These are phyloP conservation scores for Aureobasidium sp. DNA, from an alignment of 2,329 filamentous ascomycete genomes.

Conservation along the genomic window DNA sequence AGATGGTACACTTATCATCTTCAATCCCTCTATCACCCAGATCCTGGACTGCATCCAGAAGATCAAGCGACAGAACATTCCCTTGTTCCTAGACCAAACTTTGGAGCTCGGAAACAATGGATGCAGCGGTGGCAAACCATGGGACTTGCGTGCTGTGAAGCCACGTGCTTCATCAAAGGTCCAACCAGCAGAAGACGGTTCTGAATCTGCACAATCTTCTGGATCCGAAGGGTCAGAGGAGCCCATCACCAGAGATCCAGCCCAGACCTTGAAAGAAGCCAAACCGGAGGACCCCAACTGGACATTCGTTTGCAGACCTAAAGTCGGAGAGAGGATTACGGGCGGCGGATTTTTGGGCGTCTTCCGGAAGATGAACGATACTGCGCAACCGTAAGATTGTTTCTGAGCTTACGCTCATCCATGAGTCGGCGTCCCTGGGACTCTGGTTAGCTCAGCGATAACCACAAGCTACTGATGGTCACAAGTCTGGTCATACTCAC, in stretches of 20 bases:
- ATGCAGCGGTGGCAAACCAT: constrained; percentile 51
- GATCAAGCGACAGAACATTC: constrained; percentile 48
- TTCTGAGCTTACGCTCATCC: not conserved
- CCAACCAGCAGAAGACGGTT: not conserved
- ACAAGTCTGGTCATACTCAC: too few relatives aligned
- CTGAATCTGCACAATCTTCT: constrained; percentile 6
- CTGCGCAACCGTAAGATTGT: not conserved
- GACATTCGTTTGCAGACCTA: constrained; percentile 33
- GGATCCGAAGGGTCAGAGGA: not conserved
- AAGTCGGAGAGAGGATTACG: constrained; percentile 32
- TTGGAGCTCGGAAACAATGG: constrained; percentile 49
- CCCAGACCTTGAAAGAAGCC: not conserved
- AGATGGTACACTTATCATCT: constrained; percentile 61
- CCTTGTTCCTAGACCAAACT: constrained; percentile 52
- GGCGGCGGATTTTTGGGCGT: constrained; percentile 35
- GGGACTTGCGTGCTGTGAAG: constrained; percentile 53
- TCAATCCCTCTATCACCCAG: constrained; percentile 72
- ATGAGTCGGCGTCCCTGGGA: not conserved
- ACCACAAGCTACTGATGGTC: not conserved
- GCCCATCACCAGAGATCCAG: not conserved
- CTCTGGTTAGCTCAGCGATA: not conserved
- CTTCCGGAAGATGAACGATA: constrained; percentile 25
- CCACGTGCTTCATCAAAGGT: constrained; percentile 28
- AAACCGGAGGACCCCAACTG: constrained; percentile 17
- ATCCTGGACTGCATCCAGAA: constrained; percentile 57